phyloP scores from a whole-genome alignment of 1,139 yeast genomes.

The Spencermartinsiella ligniputridi region DNA sequence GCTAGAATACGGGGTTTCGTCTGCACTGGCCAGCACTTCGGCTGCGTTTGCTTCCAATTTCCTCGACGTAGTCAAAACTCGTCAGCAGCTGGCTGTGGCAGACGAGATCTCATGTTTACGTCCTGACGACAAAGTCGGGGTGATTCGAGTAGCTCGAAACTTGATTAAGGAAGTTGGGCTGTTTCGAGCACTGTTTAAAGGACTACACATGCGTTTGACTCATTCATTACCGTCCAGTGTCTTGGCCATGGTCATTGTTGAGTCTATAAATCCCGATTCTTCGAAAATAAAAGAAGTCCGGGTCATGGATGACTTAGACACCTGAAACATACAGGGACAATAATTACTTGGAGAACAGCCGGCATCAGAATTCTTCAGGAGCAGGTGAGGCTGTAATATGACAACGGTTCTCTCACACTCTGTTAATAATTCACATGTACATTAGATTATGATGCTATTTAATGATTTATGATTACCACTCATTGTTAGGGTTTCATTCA shows the following conservation, averaged over 20 bases:
- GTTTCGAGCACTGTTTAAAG: slow-evolving; percentile 35
- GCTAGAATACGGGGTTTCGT: slow-evolving; percentile 33
- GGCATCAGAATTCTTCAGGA: too few species aligned
- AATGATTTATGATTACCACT: not conserved
- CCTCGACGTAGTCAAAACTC: slow-evolving; percentile 40
- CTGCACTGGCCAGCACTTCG: slow-evolving; percentile 36
- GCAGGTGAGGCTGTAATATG: too few species aligned
- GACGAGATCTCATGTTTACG: slow-evolving; percentile 37
- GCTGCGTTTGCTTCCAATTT: slow-evolving; percentile 40
- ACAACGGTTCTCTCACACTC: too few species aligned
- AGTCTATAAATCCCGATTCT: slow-evolving; percentile 37
- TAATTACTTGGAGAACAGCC: not conserved
- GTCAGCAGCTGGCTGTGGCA: slow-evolving; percentile 41
- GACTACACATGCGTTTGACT: slow-evolving; percentile 36
- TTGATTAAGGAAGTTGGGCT: slow-evolving; percentile 37
- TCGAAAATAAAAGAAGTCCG: slow-evolving; percentile 5
- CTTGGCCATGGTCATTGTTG: slow-evolving; percentile 39
- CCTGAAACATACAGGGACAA: slow-evolving; percentile 3
- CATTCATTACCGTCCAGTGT: slow-evolving; percentile 40
- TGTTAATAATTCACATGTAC: too few species aligned
- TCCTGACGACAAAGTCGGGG: slow-evolving; percentile 38
- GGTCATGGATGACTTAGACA: slow-evolving; percentile 1
- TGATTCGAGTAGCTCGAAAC: slow-evolving; percentile 33
- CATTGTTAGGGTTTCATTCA: not conserved
- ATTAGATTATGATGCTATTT: not conserved